Base-by-base conservation (phyloP, 176 grass and related monocot genomes). In the Musa itinerans region DNA sequence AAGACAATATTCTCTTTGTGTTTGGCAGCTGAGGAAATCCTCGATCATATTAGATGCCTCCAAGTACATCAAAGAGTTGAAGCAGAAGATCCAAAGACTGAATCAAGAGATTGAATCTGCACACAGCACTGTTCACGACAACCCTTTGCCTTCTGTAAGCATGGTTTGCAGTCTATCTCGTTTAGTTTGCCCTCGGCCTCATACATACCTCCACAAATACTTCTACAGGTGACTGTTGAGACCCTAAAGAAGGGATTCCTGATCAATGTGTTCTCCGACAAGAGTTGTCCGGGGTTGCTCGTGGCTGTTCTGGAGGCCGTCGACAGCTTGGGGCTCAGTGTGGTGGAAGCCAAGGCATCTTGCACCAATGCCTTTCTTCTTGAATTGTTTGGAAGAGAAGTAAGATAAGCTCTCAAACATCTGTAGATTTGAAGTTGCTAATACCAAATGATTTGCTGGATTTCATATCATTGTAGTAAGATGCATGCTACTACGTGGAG, bases 41-140 rank as follows among this genome's bases (percentile, higher is more conserved):
- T 87, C 95, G 43, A 93, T 98, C 68, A 85, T 98, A 57, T 79
- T 89, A 65, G 95, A 98, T 68, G 95, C 95, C 1, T 91, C 90
- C 3, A 92, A 88, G 65, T 98, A 98, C 71, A 94, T 98, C 78
- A 78, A 87, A 76, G 90, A 91, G 65, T 75, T 98, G 73, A 93
- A 93, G 86, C 86, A 91, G 78, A 98, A 94, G 79, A 82, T 98
- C 1, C 78, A 69, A 1, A 98, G 85, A 81, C 72, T 98, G 78
- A 98, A 93, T 1, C 84, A 89, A 53, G 95, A 98, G 76, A 86
- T 94, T n/a, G 75, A 86, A 2, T 85, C 73, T 10, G 87, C 71
- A n/a, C 81, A 92, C 78, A 82, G 53, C 17, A 65, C 53, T 0
- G 66, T 73, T 48, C 72, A 65, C 26, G 72, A 89, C 59, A 43